Conservation (phyloP, 169 alveolate genomes). For the Pseudocohnilembus persalinus region DNA sequence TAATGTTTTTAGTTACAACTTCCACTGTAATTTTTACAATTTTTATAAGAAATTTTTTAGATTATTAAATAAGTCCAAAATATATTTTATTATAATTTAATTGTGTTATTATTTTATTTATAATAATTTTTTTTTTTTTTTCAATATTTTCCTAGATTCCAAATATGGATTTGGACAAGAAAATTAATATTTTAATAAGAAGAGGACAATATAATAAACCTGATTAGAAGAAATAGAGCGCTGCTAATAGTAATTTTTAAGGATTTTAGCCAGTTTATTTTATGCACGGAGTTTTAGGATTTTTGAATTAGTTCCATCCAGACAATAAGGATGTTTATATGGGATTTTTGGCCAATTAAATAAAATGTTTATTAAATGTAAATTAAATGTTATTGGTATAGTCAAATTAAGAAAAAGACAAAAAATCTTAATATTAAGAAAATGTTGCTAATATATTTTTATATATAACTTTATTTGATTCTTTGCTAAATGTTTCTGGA, state of each 20-base stretch:
- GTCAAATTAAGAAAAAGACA: not conserved
- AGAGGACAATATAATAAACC: constrained; percentile 7
- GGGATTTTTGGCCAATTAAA: not conserved
- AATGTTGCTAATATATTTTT: not conserved
- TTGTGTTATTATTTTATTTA: not conserved
- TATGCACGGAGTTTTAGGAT: constrained; percentile 24
- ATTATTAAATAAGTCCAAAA: no score
- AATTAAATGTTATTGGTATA: not conserved
- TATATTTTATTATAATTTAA: no score
- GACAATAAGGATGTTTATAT: not conserved
- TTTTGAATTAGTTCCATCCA: constrained; percentile 32
- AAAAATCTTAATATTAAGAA: no score
- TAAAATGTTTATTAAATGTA: no score
- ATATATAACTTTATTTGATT: not conserved
- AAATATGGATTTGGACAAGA: constrained; percentile 19
- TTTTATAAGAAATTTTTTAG: no score
- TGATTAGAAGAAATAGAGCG: not conserved
- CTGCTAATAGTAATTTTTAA: not conserved
- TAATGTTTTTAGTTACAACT: constrained; percentile 6
- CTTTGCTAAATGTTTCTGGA: not conserved
- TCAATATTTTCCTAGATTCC: constrained; percentile 8
- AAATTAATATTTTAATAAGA: constrained; percentile 11
- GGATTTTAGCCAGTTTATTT: constrained; percentile 30
- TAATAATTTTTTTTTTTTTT: not conserved
- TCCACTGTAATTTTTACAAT: not conserved